A percentile compares a stretch with the other conserved stretches of the same genome.
phyloP scores from a whole-genome alignment of 306 rosid genomes.

The Gleditsia sinensis region DNA sequence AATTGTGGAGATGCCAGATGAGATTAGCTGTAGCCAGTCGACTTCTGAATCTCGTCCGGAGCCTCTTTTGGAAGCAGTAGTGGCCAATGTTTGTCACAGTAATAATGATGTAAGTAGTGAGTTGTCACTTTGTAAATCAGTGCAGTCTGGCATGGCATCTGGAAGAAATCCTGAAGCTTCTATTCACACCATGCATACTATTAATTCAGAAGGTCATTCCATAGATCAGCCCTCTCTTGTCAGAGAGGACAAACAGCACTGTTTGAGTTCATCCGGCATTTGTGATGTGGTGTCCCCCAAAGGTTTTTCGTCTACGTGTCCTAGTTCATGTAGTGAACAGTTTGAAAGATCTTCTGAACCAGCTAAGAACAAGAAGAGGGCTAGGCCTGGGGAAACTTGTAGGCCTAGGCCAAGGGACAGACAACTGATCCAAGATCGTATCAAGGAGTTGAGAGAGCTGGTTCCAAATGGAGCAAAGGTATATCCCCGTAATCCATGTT shows the following conservation, averaged over 20 bases:
- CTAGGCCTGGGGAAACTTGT: conserved; percentile 85
- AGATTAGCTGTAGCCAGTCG: conserved; percentile 60
- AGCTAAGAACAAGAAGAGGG: conserved; percentile 83
- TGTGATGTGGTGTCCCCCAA: conserved; percentile 68
- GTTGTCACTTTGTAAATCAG: conserved; percentile 59
- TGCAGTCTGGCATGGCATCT: conserved; percentile 65
- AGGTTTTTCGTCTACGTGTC: conserved; percentile 76
- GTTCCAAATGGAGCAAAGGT: conserved; percentile 97
- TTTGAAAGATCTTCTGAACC: conserved; percentile 79
- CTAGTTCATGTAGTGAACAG: conserved; percentile 71
- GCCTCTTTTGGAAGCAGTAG: conserved; percentile 91
- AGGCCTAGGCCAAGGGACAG: conserved; percentile 99
- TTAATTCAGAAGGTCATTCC: conserved; percentile 64
- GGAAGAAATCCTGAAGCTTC: conserved; percentile 69
- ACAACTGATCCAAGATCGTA: conserved; percentile 97
- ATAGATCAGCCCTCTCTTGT: conserved; percentile 60
- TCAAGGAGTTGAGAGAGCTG: conserved; percentile 90
- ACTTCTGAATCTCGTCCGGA: conserved; percentile 68
- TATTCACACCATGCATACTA: conserved; percentile 46
- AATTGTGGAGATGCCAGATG: conserved; percentile 53
- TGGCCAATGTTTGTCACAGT: conserved; percentile 68
- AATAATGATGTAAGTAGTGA: conserved; percentile 59
- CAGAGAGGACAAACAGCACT: conserved; percentile 58
- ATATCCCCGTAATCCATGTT: conserved; percentile 21
- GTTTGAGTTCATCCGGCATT: conserved; percentile 78